These are phyloP conservation scores for Paraleonurus japonicus DNA, from an alignment of 257 asterid species.

Conservation along the genomic window DNA sequence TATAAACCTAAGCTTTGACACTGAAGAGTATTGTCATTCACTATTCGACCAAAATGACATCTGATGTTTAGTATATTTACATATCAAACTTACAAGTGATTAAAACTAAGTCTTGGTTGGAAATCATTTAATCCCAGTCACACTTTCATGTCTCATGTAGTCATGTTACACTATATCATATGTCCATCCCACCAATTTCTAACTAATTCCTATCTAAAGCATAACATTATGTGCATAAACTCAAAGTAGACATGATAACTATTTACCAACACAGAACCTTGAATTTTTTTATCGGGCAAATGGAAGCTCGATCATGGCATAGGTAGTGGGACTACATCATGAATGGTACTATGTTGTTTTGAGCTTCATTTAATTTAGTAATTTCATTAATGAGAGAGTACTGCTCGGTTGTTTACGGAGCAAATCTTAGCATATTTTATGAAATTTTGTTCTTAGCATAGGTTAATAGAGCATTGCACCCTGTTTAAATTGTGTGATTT, in stretches of 20 bases:
- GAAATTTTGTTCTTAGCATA: constrained; percentile 4
- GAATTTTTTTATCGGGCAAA: no score
- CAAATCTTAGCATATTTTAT: neutral
- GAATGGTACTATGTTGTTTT: constrained; percentile 1
- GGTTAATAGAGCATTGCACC: neutral
- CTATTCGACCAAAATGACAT: neutral
- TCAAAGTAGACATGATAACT: no score
- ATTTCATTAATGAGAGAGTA: neutral
- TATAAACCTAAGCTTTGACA: neutral
- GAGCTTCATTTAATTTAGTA: neutral
- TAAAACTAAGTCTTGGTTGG: neutral
- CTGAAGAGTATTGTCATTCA: neutral
- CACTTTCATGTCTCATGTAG: neutral
- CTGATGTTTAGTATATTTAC: neutral
- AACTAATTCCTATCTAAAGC: neutral
- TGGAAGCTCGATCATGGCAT: no score
- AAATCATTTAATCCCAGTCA: neutral
- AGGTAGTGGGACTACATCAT: no score
- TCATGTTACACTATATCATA: neutral
- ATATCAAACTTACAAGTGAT: neutral
- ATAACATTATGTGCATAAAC: no score
- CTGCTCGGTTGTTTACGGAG: neutral
- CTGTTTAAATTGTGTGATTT: neutral
- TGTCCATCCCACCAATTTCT: neutral
- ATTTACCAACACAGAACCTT: no score